phyloP scores from a whole-genome alignment of 495 filamentous ascomycete genomes.

The Penicillium diatomitis region DNA sequence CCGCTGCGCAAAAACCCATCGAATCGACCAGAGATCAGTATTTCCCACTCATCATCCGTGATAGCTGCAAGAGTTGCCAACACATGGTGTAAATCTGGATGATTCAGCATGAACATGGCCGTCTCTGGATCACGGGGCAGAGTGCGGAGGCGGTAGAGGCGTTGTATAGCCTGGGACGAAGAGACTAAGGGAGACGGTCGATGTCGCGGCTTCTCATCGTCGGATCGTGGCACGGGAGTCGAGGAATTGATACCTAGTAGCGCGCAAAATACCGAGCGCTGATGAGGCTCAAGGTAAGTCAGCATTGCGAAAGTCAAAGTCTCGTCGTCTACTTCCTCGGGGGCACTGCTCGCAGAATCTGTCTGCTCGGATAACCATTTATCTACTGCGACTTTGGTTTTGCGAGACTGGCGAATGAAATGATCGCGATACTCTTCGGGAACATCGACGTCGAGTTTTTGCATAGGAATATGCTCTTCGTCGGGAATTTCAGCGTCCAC shows the following conservation, averaged over 20 bases:
- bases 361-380: conserved; percentile 75
- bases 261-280: conserved; percentile 68
- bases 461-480: conserved; percentile 53
- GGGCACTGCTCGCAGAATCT: conserved; percentile 59
- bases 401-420: conserved; percentile 78
- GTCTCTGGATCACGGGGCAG: conserved; percentile 75
- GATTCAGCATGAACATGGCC: conserved; percentile 80
- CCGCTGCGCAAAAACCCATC: conserved; percentile 95
- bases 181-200: conserved; percentile 61
- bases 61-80: conserved; percentile 82
- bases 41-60: conserved; percentile 86
- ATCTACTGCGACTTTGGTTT: conserved; percentile 75
- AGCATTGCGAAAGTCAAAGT: conserved; percentile 87
- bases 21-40: conserved; percentile 89
- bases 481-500: conserved; percentile 46
- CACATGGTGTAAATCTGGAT: conserved; percentile 73
- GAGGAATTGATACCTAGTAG: conserved; percentile 60
- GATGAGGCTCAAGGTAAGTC: conserved; percentile 69
- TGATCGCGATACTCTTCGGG: conserved; percentile 84
- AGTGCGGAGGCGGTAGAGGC: conserved; percentile 65
- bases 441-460: conserved; percentile 82
- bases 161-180: conserved; percentile 66
- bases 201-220: conserved; percentile 40
- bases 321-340: conserved; percentile 83
- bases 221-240: conserved; percentile 32